phyloP scores from a whole-genome alignment of 1,139 yeast genomes.

The Sugiyamaella japonica region DNA sequence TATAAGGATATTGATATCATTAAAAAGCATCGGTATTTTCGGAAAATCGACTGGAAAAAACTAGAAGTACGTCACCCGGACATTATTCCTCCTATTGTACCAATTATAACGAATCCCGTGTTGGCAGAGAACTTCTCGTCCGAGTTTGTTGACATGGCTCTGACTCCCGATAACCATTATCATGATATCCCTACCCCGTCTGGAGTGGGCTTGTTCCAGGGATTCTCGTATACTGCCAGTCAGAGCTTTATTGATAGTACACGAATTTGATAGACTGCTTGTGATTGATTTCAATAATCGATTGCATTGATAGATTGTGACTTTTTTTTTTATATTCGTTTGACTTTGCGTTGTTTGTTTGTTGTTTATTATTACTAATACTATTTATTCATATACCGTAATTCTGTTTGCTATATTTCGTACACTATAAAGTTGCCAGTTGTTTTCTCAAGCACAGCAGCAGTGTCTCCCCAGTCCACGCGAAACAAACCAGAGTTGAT shows the following conservation, averaged over 20 bases:
- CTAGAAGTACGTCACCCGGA: slow-evolving; percentile 49
- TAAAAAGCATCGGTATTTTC: slow-evolving; percentile 74
- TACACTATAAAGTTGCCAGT: slow-evolving; percentile 48
- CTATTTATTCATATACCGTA: too few species aligned
- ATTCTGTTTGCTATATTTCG: slow-evolving; percentile 29
- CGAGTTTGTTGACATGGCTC: slow-evolving; percentile 78
- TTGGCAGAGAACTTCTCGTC: slow-evolving; percentile 90
- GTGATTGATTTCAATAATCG: too few species aligned
- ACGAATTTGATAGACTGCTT: background rate
- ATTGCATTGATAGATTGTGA: background rate
- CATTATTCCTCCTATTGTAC: slow-evolving; percentile 76
- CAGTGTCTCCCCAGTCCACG: slow-evolving; percentile 78
- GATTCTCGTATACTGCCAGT: slow-evolving; percentile 39
- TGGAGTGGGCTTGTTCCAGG: slow-evolving; percentile 33
- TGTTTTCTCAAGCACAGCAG: slow-evolving; percentile 45
- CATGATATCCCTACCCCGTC: slow-evolving; percentile 23
- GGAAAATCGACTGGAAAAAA: slow-evolving; percentile 74
- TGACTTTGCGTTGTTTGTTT: background rate
- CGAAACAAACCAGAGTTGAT: slow-evolving; percentile 78
- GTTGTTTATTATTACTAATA: slow-evolving; percentile 1
- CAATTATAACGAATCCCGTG: slow-evolving; percentile 79
- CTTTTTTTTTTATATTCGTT: background rate
- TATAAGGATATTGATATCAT: slow-evolving; percentile 62
- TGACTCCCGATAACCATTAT: slow-evolving; percentile 37
- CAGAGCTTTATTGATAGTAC: slow-evolving; percentile 35